Evolutionary conservation across 75 land plant genomes (phyloP).

Genomic region (Ceratopteris richardii): DNA sequence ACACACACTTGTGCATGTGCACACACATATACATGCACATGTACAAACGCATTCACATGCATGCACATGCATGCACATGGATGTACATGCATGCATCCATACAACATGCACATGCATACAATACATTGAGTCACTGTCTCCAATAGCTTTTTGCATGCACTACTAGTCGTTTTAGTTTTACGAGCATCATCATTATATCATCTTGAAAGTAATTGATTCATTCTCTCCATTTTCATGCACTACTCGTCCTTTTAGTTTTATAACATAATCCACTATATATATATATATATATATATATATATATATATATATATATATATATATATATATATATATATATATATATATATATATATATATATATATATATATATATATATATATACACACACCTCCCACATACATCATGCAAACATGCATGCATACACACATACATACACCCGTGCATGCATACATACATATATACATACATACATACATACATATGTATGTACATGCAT

Average conservation of each 20-base stretch:
- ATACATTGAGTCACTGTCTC: background rate
- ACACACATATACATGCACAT: background rate
- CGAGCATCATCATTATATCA: too few species aligned
- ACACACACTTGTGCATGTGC: background rate
- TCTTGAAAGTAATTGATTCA: too few species aligned
- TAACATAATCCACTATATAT: background rate
- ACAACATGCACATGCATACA: background rate
- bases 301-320: background rate
- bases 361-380: background rate
- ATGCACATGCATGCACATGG: background rate
- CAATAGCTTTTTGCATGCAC: background rate
- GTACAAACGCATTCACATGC: background rate
- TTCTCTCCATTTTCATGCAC: too few species aligned
- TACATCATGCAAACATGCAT: background rate
- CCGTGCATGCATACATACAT: background rate
- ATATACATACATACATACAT: slow-evolving; percentile 2
- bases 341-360: background rate
- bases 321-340: background rate
- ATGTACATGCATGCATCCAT: background rate
- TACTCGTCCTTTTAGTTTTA: too few species aligned
- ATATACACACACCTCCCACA: background rate
- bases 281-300: background rate
- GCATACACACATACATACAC: background rate
- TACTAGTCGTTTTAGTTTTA: too few species aligned
- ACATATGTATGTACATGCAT: background rate